Percentiles rank a stretch among this genome's conserved stretches.
These are phyloP conservation scores for Cyberlindnera nakhonratchasimensis DNA, from an alignment of 805 yeast species.

Conservation along the genomic window DNA sequence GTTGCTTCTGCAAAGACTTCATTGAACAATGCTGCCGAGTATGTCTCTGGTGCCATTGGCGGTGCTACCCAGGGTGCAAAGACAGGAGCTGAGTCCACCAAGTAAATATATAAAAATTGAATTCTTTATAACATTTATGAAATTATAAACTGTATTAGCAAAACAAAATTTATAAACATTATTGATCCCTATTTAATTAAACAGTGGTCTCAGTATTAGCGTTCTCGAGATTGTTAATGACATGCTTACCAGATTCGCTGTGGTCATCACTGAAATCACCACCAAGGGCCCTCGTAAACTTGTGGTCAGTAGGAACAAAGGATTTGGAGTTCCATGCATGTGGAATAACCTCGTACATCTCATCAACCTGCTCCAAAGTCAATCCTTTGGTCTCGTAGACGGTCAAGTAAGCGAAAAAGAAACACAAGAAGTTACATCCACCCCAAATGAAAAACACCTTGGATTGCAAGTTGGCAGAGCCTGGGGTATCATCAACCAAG, in stretches of 20 bases:
- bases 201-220: conserved; percentile 9
- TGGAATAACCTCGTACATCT: conserved; percentile 41
- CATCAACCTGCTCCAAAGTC: conserved; percentile 65
- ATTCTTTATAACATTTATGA: neutral
- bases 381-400: conserved; percentile 67
- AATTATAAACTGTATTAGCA: neutral
- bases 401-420: conserved; percentile 53
- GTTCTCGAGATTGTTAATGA: neutral
- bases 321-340: conserved; percentile 33
- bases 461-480: conserved; percentile 57
- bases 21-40: conserved; percentile 41
- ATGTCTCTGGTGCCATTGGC: conserved; percentile 46
- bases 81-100: conserved; percentile 18
- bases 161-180: neutral
- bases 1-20: conserved; percentile 53
- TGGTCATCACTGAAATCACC: conserved; percentile 8
- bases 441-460: conserved; percentile 78
- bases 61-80: conserved; percentile 57
- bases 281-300: conserved; percentile 24
- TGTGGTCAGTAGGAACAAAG: conserved; percentile 34
- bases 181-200: conserved; percentile 1
- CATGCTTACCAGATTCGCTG: conserved; percentile 7
- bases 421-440: conserved; percentile 53
- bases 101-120: neutral
- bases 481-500: conserved; percentile 60